Evolutionary conservation across 208 protist species (phyloP), one percentile per base, ranked within the genome.

Genomic region (Acanthamoeba quina): DNA sequence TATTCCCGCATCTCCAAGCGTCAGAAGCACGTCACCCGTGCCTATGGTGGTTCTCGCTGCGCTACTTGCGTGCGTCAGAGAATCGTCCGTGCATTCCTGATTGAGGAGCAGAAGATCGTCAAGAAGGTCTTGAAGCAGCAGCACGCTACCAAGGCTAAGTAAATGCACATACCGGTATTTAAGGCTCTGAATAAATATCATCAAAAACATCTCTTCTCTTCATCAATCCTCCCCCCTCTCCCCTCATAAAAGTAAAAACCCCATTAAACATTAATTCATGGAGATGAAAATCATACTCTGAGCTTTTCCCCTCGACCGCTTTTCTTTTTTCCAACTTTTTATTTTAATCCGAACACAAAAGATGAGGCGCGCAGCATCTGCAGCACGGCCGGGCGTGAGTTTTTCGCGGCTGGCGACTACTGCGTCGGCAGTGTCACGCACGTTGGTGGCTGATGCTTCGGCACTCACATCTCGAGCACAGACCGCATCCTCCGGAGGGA

Each of bases 1-100:
- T 97, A 98, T 72, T 96, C 96, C 85, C 96, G 96, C 66, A 93
- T 98, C 21, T 97, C 98, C 47, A 99, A 98, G 95, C 97, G 98
- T 92, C 92, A 98, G 93, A 99, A 99, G 98, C 98, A 95, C 94
- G 98, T 99, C 34, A 98, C 96, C 56, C 98, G 99, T 95, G 98
- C 99, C 47, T 99, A 99, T 95, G 99, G 99, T 96, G 99, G 99
- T 94, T 98, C 98, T 92, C 97, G 99, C 80, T 99, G 98, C 97
- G 96, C 98, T 94, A 97, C 95, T 62, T 99, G 99, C 96, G 98
- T 99, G 92, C 98, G 98, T 94, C 97, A 99, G 90, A 98, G 99
- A 95, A 98, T 99, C 95, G 96, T 99, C 68, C 98, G 99, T 95
- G 99, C 99, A 85, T 99, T 99, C 98, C 98, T 99, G 91, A 98